Evolutionary conservation across 2,329 filamentous ascomycete genomes (phyloP).

Genomic region (Hypoxylon rubiginosum): DNA sequence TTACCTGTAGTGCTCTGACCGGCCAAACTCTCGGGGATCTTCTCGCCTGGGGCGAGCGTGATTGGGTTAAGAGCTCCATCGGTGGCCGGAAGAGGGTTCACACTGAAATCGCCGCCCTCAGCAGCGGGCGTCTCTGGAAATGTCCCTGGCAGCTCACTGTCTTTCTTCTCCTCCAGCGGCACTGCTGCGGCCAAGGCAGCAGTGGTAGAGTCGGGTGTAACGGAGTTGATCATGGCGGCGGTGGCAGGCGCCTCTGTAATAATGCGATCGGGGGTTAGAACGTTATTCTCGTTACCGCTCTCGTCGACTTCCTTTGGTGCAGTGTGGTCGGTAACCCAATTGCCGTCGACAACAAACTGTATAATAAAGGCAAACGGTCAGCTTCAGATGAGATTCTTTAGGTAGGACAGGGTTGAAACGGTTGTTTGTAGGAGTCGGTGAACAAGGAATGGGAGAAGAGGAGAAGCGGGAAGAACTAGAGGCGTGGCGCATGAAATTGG

Average conservation of each 20-base stretch:
- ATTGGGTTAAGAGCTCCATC: conserved; percentile 82
- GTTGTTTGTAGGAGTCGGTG: conserved; percentile 25
- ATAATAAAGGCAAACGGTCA: conserved; percentile 46
- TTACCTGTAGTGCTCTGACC: conserved; percentile 77
- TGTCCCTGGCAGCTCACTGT: conserved; percentile 68
- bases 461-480: conserved; percentile 20
- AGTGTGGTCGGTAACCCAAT: conserved; percentile 86
- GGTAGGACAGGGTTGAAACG: conserved; percentile 41
- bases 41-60: conserved; percentile 82
- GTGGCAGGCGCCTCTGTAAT: conserved; percentile 60
- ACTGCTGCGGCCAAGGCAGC: conserved; percentile 75
- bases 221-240: conserved; percentile 73
- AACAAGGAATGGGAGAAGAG: conserved; percentile 29
- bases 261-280: conserved; percentile 82
- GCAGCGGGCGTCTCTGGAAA: conserved; percentile 79
- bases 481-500: conserved; percentile 17
- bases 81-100: conserved; percentile 74
- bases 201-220: conserved; percentile 78
- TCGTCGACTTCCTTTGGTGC: conserved; percentile 86
- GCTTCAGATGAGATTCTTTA: conserved; percentile 24
- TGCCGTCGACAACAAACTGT: conserved; percentile 95
- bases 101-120: conserved; percentile 62
- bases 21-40: conserved; percentile 78
- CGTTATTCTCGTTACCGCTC: conserved; percentile 91
- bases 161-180: conserved; percentile 67